Evolutionary conservation across 2,329 filamentous ascomycete genomes (phyloP).

Genomic region (Microsporum ferrugineum): DNA sequence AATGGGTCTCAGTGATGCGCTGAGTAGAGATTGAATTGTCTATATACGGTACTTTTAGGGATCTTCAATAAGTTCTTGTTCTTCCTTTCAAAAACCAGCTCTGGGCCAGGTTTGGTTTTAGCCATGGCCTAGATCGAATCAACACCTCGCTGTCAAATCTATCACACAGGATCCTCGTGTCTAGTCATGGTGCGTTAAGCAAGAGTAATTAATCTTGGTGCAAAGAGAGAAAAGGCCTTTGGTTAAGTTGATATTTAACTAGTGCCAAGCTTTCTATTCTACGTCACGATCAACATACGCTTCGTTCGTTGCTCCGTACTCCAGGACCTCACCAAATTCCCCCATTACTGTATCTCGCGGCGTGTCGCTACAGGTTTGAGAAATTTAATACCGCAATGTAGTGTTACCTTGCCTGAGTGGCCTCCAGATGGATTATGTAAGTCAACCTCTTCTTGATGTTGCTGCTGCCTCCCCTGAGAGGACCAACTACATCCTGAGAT

Average conservation of each 20-base stretch:
- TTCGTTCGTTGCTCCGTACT: too few species aligned
- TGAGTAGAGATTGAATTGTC: neutral
- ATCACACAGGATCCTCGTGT: neutral
- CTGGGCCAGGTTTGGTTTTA: conserved; percentile 10
- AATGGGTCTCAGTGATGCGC: neutral
- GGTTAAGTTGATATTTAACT: neutral
- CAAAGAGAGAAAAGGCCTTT: neutral
- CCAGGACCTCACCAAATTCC: too few species aligned
- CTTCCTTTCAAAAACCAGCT: conserved; percentile 30
- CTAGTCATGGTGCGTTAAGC: neutral
- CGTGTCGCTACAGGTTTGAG: too few species aligned
- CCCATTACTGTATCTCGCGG: too few species aligned
- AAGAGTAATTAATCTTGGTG: neutral
- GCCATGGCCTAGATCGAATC: conserved; percentile 5
- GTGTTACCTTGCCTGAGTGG: too few species aligned
- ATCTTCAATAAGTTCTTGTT: conserved; percentile 28
- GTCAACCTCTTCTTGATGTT: too few species aligned
- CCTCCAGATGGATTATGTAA: too few species aligned
- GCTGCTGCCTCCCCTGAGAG: too few species aligned
- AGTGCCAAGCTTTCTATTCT: too few species aligned
- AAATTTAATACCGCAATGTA: too few species aligned
- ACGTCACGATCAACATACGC: too few species aligned
- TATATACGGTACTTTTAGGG: conserved; percentile 24
- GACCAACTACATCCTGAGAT: too few species aligned
- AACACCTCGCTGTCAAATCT: neutral